Conservation (phyloP, 345 rosid genomes). For the Citrus unshiu region DNA sequence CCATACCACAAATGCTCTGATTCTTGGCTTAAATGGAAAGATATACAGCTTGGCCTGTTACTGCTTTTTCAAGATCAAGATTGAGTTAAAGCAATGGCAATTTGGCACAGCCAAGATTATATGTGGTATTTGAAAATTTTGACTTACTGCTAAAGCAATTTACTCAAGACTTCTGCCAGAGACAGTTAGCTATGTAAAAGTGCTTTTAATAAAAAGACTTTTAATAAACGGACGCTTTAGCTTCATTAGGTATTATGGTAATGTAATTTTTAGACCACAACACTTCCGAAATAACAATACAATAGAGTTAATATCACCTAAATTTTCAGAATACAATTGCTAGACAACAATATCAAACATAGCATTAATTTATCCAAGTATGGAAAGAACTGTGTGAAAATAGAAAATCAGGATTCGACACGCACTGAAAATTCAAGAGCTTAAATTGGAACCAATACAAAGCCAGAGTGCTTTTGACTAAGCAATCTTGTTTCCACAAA, state of each 20-base stretch:
- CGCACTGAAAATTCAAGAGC: slow-evolving; percentile 3
- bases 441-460: slow-evolving; percentile 23
- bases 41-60: slow-evolving; percentile 32
- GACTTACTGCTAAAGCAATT: background rate
- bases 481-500: slow-evolving; percentile 13
- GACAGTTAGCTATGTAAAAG: background rate
- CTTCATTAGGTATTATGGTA: too few species aligned
- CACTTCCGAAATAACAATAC: too few species aligned
- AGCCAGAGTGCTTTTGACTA: slow-evolving; percentile 30
- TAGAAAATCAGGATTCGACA: background rate
- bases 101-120: background rate
- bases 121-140: too few species aligned
- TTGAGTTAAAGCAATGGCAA: slow-evolving; percentile 14
- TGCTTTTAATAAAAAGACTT: background rate
- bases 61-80: slow-evolving; percentile 20
- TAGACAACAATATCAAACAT: too few species aligned
- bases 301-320: too few species aligned
- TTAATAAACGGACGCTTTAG: background rate
- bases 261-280: too few species aligned
- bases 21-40: slow-evolving; percentile 42
- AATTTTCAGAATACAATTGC: too few species aligned
- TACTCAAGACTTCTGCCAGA: background rate
- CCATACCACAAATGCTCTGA: slow-evolving; percentile 24
- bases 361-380: background rate
- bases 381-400: background rate